phyloP scores from a whole-genome alignment of 192 early-diverging fungal species.

The Umbelopsis isabellina region DNA sequence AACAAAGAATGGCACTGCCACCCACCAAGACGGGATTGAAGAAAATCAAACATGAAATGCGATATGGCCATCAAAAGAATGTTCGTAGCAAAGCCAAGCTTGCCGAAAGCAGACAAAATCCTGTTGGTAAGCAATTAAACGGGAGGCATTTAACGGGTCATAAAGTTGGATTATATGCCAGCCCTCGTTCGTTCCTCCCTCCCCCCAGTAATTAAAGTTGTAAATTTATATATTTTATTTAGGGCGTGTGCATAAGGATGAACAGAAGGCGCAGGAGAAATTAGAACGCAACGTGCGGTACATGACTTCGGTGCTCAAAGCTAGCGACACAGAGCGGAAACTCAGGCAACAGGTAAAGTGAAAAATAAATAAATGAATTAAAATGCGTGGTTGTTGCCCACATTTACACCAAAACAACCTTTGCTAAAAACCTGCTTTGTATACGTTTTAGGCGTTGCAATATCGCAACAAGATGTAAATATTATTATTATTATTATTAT shows the following conservation, averaged over 20 bases:
- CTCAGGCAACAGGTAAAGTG: not conserved
- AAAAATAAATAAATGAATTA: too few relatives aligned
- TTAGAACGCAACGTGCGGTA: constrained; percentile 6
- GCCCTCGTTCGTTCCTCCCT: not conserved
- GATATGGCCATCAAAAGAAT: constrained; percentile 46
- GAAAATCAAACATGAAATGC: constrained; percentile 48
- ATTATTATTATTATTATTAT: not conserved
- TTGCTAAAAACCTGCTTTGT: not conserved
- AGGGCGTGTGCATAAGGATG: constrained; percentile 12
- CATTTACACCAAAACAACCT: not conserved
- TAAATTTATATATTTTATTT: too few relatives aligned
- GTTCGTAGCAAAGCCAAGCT: constrained; percentile 19
- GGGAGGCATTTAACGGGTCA: not conserved
- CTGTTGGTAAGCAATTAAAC: constrained; percentile 42
- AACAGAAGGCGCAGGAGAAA: constrained; percentile 18
- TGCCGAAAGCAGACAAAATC: constrained; percentile 43
- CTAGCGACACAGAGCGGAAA: not conserved
- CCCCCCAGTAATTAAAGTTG: not conserved
- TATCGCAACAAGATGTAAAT: constrained; percentile 22
- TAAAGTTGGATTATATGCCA: not conserved
- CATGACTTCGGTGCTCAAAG: constrained; percentile 8
- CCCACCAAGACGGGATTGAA: constrained; percentile 48
- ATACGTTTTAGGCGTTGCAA: constrained; percentile 3
- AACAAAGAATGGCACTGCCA: constrained; percentile 28
- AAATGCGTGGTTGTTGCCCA: not conserved